Base-by-base conservation (phyloP, 1,284 basidiomycete genomes). In the Cystobasidiaceae sp. region DNA sequence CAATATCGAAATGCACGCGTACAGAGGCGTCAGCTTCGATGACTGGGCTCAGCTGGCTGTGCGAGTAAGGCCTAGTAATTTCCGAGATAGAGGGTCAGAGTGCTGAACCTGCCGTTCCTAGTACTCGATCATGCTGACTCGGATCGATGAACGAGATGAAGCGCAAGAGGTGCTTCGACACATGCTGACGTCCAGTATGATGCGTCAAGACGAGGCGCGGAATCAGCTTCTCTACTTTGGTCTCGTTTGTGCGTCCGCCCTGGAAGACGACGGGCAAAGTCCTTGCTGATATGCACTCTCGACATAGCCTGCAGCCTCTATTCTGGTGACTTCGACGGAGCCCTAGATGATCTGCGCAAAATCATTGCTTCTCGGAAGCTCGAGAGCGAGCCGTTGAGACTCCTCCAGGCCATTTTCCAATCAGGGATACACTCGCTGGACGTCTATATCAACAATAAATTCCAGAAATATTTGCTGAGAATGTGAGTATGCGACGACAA, bases 1-100 rank as follows among this genome's bases (percentile, higher is more conserved):
- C 48, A 57, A 46, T 28, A 21, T 70, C 6, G 69, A 70, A 27
- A 81, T 85, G 0, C 79, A 83, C 54, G 78, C 82, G 1, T 97
- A 94, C 76, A 85, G 93, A 5, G 88, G 89, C 0, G 81, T 96
- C n/a, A 81, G 81, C 1, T 89, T 92, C 70, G 86, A 89, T 65
- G 85, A 89, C 56, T 97, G 94, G 94, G 76, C 94, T 52, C 80
- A 81, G 3, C 75, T 97, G 21, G 86, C 93, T 71, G 85, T 94
- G 80, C 87, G 92, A 80, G 92, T 90, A 57, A 67, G 80, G 68
- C 25, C 67, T 23, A n/a, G 6, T 13, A 17, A 43, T 39, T 34
- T 17, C 52, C 57, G 58, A 33, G 56, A 4, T 28, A 2, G 2
- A 9, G 34, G 49, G 15, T 15, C 15, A 41, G 23, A 43, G 25